Conservation (phyloP, 164 flowering plant genomes). For the Sedum album region DNA sequence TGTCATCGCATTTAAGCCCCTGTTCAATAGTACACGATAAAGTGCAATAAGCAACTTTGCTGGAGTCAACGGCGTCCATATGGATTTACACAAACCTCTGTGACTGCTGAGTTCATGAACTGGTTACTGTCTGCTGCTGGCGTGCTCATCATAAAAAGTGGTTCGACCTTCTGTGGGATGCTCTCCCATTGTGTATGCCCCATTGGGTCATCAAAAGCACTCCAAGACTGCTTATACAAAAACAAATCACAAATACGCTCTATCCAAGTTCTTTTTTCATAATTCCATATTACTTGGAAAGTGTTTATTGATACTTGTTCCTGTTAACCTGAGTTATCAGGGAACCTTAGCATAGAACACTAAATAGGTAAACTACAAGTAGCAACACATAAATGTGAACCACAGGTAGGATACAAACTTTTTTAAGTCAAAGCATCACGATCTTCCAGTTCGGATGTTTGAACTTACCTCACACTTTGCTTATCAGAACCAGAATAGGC, state of each 20-base stretch:
- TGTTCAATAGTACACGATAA: background rate
- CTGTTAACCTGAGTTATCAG: background rate
- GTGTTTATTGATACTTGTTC: background rate
- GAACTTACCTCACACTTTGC: background rate
- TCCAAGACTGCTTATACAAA: conserved; percentile 47
- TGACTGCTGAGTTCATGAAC: conserved; percentile 16
- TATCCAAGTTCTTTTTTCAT: background rate
- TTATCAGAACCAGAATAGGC: background rate
- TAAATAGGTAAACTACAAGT: background rate
- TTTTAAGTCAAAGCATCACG: background rate
- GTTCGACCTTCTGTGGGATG: conserved; percentile 19
- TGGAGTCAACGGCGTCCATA: background rate
- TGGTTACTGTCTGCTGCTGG: conserved; percentile 25
- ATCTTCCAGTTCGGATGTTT: background rate
- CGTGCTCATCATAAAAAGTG: conserved; percentile 17
- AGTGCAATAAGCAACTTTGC: background rate
- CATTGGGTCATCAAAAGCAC: conserved; percentile 52
- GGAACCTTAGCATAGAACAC: background rate
- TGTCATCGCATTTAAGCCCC: background rate
- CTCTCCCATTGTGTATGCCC: conserved; percentile 18
- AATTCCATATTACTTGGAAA: background rate
- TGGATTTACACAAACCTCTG: conserved; percentile 28
- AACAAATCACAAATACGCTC: background rate
- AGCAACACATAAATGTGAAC: background rate
- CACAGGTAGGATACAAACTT: background rate